Evolutionary conservation across 139 green algal species (phyloP).

Genomic region (Monoraphidium neglectum): DNA sequence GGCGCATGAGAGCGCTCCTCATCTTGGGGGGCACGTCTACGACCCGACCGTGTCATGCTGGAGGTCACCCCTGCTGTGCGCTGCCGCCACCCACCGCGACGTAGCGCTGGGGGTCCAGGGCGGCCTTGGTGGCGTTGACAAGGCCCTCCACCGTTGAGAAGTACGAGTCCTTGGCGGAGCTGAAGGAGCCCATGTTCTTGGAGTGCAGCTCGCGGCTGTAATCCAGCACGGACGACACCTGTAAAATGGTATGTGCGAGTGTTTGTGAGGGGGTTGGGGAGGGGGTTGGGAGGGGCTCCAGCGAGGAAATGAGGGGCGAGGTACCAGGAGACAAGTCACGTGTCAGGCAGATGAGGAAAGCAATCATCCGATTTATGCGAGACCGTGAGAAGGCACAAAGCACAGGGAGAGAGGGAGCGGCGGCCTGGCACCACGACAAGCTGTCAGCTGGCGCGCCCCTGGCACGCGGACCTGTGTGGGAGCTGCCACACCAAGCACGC

Average conservation of each 20-base stretch:
- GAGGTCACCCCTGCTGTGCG: not conserved
- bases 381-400: no score
- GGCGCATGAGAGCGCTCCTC: conserved; percentile 10
- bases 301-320: no score
- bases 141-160: conserved; percentile 15
- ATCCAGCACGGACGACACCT: conserved; percentile 1
- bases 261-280: no score
- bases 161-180: conserved; percentile 19
- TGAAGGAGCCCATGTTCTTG: conserved; percentile 36
- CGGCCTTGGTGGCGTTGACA: conserved; percentile 12
- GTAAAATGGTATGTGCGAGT: not conserved
- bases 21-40: conserved; percentile 14
- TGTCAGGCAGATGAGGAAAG: no score
- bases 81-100: not conserved
- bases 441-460: no score
- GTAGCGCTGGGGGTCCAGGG: conserved; percentile 27
- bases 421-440: no score
- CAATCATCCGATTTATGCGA: no score
- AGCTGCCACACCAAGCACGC: no score
- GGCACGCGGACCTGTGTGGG: no score
- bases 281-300: no score
- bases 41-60: conserved; percentile 16
- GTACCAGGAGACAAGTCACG: no score
- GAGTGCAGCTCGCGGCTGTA: conserved; percentile 22
- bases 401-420: no score